These are phyloP conservation scores for Darksidea phi DNA, from an alignment of 495 filamentous ascomycete genomes.

Conservation along the genomic window DNA sequence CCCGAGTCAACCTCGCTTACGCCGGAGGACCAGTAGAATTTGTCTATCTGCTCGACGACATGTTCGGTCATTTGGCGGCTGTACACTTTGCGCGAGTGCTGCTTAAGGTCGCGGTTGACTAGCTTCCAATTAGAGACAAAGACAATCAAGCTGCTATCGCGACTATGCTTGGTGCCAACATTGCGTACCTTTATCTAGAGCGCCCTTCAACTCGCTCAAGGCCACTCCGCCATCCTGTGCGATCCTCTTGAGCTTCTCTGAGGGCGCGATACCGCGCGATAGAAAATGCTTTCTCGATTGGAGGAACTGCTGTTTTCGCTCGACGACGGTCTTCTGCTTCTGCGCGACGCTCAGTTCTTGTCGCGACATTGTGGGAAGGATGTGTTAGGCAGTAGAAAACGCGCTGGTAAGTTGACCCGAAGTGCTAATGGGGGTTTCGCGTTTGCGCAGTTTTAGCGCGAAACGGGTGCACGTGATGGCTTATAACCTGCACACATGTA, in stretches of 20 bases:
- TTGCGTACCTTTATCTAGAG: conserved; percentile 30
- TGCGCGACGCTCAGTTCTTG: neutral
- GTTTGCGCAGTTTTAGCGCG: neutral
- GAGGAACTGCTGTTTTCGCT: conserved; percentile 34
- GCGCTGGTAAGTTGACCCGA: neutral
- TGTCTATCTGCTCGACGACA: conserved; percentile 79
- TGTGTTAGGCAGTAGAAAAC: neutral
- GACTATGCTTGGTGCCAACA: neutral
- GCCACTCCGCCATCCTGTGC: conserved; percentile 22
- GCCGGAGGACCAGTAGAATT: conserved; percentile 61
- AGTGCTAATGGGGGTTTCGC: neutral
- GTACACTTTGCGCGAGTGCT: conserved; percentile 71
- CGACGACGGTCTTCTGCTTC: conserved; percentile 28
- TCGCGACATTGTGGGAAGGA: neutral
- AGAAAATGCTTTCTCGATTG: conserved; percentile 35
- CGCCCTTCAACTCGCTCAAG: conserved; percentile 28
- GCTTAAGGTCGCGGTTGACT: conserved; percentile 66
- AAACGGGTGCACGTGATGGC: neutral
- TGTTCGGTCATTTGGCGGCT: conserved; percentile 72
- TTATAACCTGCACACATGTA: neutral
- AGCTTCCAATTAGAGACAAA: conserved; percentile 14
- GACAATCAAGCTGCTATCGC: neutral
- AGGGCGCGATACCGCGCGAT: conserved; percentile 26
- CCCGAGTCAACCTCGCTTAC: conserved; percentile 46
- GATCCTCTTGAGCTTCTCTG: conserved; percentile 13